Percentiles rank a stretch among this genome's conserved stretches.
Evolutionary conservation across 139 green algal genomes (phyloP).

Genomic region (Micractinium sp.): DNA sequence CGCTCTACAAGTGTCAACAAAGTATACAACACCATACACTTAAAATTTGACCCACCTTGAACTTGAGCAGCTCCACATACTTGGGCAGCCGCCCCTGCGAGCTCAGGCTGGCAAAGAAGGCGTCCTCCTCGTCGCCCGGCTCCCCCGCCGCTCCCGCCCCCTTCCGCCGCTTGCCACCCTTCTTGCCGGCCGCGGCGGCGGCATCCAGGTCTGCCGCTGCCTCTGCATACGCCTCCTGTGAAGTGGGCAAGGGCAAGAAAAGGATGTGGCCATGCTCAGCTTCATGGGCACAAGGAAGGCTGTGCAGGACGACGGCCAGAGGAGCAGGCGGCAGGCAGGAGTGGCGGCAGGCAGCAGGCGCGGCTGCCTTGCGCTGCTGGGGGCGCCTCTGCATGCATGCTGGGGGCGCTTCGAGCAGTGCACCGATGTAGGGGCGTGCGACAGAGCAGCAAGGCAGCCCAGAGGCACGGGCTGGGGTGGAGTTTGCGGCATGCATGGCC

Average conservation of each 20-base stretch:
- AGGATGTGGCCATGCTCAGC: not conserved
- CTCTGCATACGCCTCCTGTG: constrained; percentile 62
- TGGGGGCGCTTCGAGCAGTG: too few relatives aligned
- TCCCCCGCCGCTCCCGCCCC: not conserved
- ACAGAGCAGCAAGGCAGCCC: too few relatives aligned
- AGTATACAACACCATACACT: too few relatives aligned
- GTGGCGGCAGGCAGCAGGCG: not conserved
- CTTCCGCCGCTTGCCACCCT: constrained; percentile 46
- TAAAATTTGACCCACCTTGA: constrained; percentile 64
- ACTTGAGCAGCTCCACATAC: constrained; percentile 86
- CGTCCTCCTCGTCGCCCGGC: constrained; percentile 50
- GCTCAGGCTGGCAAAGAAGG: constrained; percentile 51
- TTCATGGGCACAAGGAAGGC: not conserved
- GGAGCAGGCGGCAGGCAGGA: not conserved
- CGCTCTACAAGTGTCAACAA: too few relatives aligned
- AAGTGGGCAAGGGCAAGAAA: too few relatives aligned
- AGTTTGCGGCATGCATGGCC: not conserved
- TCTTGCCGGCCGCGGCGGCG: constrained; percentile 17
- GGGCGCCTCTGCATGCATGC: not conserved
- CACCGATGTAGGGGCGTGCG: too few relatives aligned
- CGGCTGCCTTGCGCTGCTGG: too few relatives aligned
- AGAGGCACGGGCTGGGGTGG: not conserved
- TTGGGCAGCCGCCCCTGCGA: constrained; percentile 61
- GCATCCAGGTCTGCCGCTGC: constrained; percentile 64
- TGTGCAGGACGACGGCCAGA: not conserved